Evolutionary conservation across 192 early-diverging fungal genomes (phyloP), one percentile per base, ranked within the genome.

Genomic region (Umbelopsis ramanniana): DNA sequence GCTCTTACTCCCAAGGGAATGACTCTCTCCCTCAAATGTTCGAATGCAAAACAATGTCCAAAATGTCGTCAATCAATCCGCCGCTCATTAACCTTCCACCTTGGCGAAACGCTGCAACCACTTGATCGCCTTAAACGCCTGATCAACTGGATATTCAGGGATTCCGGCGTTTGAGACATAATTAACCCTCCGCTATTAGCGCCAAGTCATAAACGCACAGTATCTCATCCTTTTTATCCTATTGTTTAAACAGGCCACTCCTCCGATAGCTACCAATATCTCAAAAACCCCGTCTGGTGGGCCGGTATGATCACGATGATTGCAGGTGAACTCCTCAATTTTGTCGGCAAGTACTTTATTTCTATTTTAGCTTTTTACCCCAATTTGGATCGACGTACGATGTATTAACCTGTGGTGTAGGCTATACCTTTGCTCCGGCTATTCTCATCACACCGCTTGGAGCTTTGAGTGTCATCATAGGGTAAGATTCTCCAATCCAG

Each of bases 401-500:
- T 43, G 6, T 7, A 43, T 43, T 43, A 88, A 3, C 72, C 93
- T 24, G 94, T 92, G 50, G 94, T 95, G 82, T 81, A 93, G 72
- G 94, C 12, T 98, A 96, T 79, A 90, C 93, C 53, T 98, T 93
- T 90, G 95, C 93, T 46, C 96, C 96, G 0, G 95, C 95, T 43
- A 95, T 96, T 75, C 83, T 97, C 46, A 93, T 98, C 7, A 96
- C 96, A 21, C 96, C 96, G 6, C 83, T 98, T 60, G 96, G 96
- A 24, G 94, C 95, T n/a, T 85, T 94, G 23, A 94, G 92, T 77
- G 95, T 96, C 22, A 87, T 98, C 75, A 90, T 94, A 43, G 92
- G 93, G 87, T 89, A 83, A 60, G 55, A 52, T 68, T n/a, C 37
- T 9, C 21, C 21, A 14, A n/a, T 54, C 7, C 53, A 12, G 6